Conservation (phyloP, 331 rosid genomes). For the Dryas integrifolia region DNA sequence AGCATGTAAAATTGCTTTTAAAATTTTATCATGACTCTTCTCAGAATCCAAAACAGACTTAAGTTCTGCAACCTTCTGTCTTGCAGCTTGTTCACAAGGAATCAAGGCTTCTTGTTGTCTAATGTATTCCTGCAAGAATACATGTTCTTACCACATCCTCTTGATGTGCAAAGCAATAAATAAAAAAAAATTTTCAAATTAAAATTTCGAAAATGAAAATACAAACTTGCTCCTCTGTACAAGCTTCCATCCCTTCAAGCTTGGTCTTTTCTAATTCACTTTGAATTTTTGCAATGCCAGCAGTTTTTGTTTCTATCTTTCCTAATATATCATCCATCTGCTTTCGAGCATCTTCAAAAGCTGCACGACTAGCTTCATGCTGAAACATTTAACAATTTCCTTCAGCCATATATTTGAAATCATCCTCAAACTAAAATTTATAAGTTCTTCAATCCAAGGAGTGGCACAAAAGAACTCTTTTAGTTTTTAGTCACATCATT, state of each 20-base stretch:
- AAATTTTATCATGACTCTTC: constrained; percentile 85
- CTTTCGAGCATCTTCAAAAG: constrained; percentile 67
- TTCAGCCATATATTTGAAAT: constrained; percentile 14
- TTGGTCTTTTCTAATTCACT: constrained; percentile 59
- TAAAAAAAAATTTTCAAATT: neutral
- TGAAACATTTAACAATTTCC: constrained; percentile 34
- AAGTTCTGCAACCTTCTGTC: constrained; percentile 91
- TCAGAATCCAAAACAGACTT: constrained; percentile 83
- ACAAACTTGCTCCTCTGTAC: constrained; percentile 69
- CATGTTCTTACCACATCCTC: constrained; percentile 23
- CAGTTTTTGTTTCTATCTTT: constrained; percentile 51
- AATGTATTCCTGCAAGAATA: constrained; percentile 52
- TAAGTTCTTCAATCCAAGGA: neutral
- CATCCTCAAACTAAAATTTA: neutral
- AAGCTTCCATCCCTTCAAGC: constrained; percentile 61
- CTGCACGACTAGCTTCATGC: constrained; percentile 78
- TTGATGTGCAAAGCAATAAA: constrained; percentile 3
- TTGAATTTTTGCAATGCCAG: constrained; percentile 47
- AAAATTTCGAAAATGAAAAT: constrained; percentile 12
- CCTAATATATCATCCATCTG: constrained; percentile 59
- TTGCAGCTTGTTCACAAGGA: constrained; percentile 86
- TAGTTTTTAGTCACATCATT: neutral
- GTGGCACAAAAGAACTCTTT: neutral
- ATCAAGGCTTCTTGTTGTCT: constrained; percentile 72
- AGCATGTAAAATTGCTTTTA: constrained; percentile 73